phyloP scores from a whole-genome alignment of 805 yeast species.

The Yamadazyma scolyti region DNA sequence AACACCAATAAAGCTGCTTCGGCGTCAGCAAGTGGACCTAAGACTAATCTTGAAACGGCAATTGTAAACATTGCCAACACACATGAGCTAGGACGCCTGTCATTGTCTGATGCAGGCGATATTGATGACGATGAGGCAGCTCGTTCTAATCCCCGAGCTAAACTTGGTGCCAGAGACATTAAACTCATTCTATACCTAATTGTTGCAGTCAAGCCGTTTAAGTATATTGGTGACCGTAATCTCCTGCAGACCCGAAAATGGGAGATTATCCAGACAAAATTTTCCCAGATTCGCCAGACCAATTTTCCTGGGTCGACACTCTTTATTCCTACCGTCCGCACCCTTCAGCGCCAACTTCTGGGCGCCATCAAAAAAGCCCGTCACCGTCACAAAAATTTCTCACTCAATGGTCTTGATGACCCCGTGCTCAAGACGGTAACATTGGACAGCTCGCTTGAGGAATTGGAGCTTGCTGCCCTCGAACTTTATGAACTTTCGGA shows the following conservation, averaged over 20 bases:
- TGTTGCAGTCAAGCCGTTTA: slow-evolving; percentile 30
- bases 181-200: slow-evolving; percentile 27
- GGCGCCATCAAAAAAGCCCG: slow-evolving; percentile 28
- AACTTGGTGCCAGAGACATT: slow-evolving; percentile 24
- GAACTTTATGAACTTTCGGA: slow-evolving; percentile 31
- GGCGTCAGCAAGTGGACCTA: no score
- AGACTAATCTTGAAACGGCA: no score
- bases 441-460: slow-evolving; percentile 18
- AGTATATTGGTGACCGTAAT: slow-evolving; percentile 32
- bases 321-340: slow-evolving; percentile 31
- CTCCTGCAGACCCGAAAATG: slow-evolving; percentile 32
- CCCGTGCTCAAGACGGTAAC: slow-evolving; percentile 14
- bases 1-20: no score
- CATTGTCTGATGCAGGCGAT: no score
- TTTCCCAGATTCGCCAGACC: slow-evolving; percentile 14
- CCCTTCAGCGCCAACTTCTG: slow-evolving; percentile 33
- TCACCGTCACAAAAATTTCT: slow-evolving; percentile 1
- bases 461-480: slow-evolving; percentile 24
- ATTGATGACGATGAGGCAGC: slow-evolving; percentile 1
- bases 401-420: slow-evolving; percentile 1
- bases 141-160: slow-evolving; percentile 15
- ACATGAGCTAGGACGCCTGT: no score
- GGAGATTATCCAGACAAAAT: slow-evolving; percentile 28
- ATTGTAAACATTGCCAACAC: no score
- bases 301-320: not conserved